Conservation (phyloP, 2,329 filamentous ascomycete genomes). For the Aspergillus udagawae region DNA sequence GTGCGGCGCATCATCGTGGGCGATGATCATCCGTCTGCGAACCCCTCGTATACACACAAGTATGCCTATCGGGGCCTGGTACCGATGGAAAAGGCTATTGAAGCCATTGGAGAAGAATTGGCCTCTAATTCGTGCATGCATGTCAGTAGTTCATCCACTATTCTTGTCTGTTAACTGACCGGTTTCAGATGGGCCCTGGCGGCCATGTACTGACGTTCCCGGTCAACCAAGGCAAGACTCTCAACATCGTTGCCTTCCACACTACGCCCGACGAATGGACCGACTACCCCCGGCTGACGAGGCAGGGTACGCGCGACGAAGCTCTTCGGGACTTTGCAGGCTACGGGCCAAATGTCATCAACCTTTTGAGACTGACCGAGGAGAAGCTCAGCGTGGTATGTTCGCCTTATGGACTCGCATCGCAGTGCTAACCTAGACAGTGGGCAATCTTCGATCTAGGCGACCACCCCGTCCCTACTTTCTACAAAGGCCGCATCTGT, state of each 20-base stretch:
- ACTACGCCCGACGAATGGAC: conserved; percentile 23
- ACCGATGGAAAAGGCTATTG: conserved; percentile 46
- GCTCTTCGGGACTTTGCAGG: conserved; percentile 19
- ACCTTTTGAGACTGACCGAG: conserved; percentile 25
- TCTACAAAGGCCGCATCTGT: conserved; percentile 30
- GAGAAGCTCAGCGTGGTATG: conserved; percentile 23
- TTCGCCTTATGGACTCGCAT: not conserved
- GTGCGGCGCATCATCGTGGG: conserved; percentile 45
- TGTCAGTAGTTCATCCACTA: conserved; percentile 9
- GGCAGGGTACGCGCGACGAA: conserved; percentile 18
- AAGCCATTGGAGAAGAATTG: conserved; percentile 44
- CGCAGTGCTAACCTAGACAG: conserved; percentile 3
- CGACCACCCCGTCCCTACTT: conserved; percentile 35
- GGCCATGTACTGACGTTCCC: conserved; percentile 49
- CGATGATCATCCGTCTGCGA: conserved; percentile 36
- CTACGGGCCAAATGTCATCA: conserved; percentile 18
- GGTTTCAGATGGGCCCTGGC: conserved; percentile 33
- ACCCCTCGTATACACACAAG: conserved; percentile 49
- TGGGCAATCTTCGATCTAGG: conserved; percentile 42
- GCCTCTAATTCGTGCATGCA: conserved; percentile 35
- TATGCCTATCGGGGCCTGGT: conserved; percentile 51
- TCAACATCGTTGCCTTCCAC: conserved; percentile 46
- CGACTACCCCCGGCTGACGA: conserved; percentile 17
- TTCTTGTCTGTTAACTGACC: not conserved
- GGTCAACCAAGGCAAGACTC: conserved; percentile 44